These are phyloP conservation scores for Canavalia ensiformis DNA, from an alignment of 306 rosid genomes.

Conservation along the genomic window DNA sequence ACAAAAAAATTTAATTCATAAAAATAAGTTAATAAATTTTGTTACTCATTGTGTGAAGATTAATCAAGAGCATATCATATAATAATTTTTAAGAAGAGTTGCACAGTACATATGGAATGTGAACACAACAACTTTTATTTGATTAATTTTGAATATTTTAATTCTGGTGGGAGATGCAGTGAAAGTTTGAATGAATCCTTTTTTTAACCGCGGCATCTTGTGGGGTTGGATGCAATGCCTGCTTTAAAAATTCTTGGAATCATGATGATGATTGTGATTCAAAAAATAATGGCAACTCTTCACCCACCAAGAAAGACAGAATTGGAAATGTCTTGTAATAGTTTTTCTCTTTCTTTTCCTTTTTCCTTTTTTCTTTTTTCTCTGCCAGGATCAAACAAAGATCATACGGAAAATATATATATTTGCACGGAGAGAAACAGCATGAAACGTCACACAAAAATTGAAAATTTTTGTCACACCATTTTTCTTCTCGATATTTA, in stretches of 20 bases:
- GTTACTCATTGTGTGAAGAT: too few relatives aligned
- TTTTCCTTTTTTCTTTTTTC: not conserved
- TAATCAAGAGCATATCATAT: too few relatives aligned
- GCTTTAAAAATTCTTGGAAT: constrained; percentile 29
- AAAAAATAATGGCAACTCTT: constrained; percentile 50
- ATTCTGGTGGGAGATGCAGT: not conserved
- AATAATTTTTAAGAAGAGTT: not conserved
- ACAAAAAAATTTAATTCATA: too few relatives aligned
- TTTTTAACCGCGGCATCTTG: constrained; percentile 46
- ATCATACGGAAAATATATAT: not conserved
- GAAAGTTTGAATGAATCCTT: constrained; percentile 36
- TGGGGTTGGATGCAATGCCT: constrained; percentile 51
- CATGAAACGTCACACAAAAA: not conserved
- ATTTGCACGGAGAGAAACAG: not conserved
- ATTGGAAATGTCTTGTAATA: constrained; percentile 15
- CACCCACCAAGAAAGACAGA: constrained; percentile 42
- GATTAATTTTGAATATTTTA: not conserved
- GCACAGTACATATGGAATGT: constrained; percentile 44
- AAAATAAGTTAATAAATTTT: too few relatives aligned
- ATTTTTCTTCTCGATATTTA: too few relatives aligned
- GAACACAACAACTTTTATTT: constrained; percentile 16
- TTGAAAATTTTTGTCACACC: not conserved
- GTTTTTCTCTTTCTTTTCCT: not conserved
- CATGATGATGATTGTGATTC: constrained; percentile 39
- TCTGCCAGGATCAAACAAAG: not conserved